These are phyloP conservation scores for Backusella parvicylindrica DNA, from an alignment of 192 early-diverging fungal species.

Conservation along the genomic window DNA sequence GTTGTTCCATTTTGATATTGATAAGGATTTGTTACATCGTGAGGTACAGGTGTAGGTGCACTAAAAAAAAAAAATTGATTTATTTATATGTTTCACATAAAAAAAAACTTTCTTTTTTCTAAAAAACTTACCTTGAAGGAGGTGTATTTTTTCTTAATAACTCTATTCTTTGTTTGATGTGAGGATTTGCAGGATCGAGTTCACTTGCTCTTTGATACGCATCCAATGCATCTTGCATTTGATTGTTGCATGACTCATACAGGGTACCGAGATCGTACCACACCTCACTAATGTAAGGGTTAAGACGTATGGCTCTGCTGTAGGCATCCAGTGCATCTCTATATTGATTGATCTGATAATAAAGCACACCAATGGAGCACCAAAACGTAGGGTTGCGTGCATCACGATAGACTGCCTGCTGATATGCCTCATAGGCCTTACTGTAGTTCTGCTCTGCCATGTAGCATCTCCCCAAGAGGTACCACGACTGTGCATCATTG, in stretches of 20 bases:
- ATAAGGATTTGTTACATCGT: slow-evolving; percentile 34
- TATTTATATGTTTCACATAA: not conserved
- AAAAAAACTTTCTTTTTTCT: not conserved
- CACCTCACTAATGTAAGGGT: slow-evolving; percentile 92
- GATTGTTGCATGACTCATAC: slow-evolving; percentile 98
- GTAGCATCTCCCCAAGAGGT: slow-evolving; percentile 92
- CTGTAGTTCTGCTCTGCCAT: slow-evolving; percentile 94
- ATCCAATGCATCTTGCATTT: slow-evolving; percentile 93
- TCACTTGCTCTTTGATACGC: slow-evolving; percentile 94
- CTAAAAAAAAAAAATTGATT: not conserved
- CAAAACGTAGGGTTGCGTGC: slow-evolving; percentile 94
- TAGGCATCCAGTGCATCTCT: slow-evolving; percentile 97
- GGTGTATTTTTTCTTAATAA: slow-evolving; percentile 22
- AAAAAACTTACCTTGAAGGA: not conserved
- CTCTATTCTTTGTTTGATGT: slow-evolving; percentile 28
- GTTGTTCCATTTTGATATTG: slow-evolving; percentile 27
- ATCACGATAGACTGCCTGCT: slow-evolving; percentile 94
- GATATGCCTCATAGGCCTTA: slow-evolving; percentile 96
- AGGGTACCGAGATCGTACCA: slow-evolving; percentile 97
- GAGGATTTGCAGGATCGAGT: slow-evolving; percentile 79
- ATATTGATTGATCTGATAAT: slow-evolving; percentile 95
- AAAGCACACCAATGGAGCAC: slow-evolving; percentile 98
- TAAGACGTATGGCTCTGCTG: slow-evolving; percentile 88
- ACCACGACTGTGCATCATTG: slow-evolving; percentile 91
- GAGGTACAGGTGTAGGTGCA: slow-evolving; percentile 16